Conservation (phyloP, 2,329 filamentous ascomycete genomes). For the Ophiocordyceps camponoti-floridani region DNA sequence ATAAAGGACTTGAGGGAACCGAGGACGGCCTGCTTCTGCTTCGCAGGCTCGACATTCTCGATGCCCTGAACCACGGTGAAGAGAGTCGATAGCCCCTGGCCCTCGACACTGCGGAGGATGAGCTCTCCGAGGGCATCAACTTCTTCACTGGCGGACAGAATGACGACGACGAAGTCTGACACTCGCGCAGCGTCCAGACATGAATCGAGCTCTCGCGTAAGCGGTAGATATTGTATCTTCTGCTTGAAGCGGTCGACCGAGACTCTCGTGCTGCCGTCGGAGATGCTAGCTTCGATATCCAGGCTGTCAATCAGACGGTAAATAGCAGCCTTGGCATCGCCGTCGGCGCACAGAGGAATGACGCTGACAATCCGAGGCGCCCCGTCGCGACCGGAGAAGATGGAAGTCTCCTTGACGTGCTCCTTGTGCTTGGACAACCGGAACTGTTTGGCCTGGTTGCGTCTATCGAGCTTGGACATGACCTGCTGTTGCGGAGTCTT, state of each 20-base stretch:
- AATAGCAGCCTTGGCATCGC: slow-evolving; percentile 50
- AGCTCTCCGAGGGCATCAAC: slow-evolving; percentile 73
- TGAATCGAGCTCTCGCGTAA: slow-evolving; percentile 54
- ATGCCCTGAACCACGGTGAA: slow-evolving; percentile 70
- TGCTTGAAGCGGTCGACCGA: slow-evolving; percentile 87
- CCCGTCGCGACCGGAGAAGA: slow-evolving; percentile 76
- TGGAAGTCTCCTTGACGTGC: slow-evolving; percentile 56
- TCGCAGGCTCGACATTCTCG: slow-evolving; percentile 59
- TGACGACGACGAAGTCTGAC: slow-evolving; percentile 79
- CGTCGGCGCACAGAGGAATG: slow-evolving; percentile 62
- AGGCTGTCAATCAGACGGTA: slow-evolving; percentile 58
- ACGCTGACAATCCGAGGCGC: slow-evolving; percentile 80
- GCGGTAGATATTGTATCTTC: slow-evolving; percentile 69
- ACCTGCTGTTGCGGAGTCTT: slow-evolving; percentile 91
- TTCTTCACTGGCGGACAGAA: slow-evolving; percentile 67
- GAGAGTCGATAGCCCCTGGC: slow-evolving; percentile 88
- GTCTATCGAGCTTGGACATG: slow-evolving; percentile 91
- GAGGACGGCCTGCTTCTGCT: slow-evolving; percentile 58
- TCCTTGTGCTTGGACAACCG: slow-evolving; percentile 70
- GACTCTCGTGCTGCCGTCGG: slow-evolving; percentile 42
- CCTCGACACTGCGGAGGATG: slow-evolving; percentile 72
- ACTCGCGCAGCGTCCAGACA: slow-evolving; percentile 73
- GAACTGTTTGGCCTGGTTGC: slow-evolving; percentile 87
- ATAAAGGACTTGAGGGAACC: slow-evolving; percentile 83
- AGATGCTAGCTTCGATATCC: slow-evolving; percentile 52